phyloP scores from a whole-genome alignment of 2,329 filamentous ascomycete species.

The Rhynchosporium secalis region DNA sequence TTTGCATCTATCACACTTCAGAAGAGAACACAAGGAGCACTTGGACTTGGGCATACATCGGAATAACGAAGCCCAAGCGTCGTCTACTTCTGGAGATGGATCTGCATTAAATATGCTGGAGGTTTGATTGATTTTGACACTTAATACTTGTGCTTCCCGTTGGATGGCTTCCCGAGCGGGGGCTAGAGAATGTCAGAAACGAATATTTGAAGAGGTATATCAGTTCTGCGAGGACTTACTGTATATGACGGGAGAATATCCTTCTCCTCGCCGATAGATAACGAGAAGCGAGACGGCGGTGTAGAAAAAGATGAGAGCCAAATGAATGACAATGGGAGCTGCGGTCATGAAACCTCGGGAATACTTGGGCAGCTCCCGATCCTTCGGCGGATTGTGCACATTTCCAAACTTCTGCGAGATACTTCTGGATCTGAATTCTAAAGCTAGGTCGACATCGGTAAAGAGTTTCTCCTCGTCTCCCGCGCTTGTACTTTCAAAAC shows the following conservation, averaged over 20 bases:
- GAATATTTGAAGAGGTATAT: background rate
- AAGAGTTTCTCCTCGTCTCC: conserved; percentile 3
- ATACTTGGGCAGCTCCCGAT: background rate
- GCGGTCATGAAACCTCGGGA: background rate
- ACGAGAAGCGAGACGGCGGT: background rate
- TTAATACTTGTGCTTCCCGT: conserved; percentile 1
- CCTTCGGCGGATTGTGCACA: background rate
- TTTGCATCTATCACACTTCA: background rate
- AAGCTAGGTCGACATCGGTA: background rate
- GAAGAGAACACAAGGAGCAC: background rate
- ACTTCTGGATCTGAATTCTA: background rate
- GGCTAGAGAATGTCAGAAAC: background rate
- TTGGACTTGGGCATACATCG: background rate
- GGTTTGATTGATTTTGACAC: conserved; percentile 7
- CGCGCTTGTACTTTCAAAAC: background rate
- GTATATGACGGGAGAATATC: background rate
- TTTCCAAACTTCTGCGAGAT: background rate
- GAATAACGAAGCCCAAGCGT: conserved; percentile 4
- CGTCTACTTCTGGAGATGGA: conserved; percentile 7
- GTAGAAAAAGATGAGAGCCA: background rate
- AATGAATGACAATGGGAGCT: background rate
- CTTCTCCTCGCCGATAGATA: no score
- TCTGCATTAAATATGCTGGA: conserved; percentile 7
- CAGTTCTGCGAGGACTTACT: background rate
- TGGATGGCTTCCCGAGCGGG: background rate